phyloP scores from a whole-genome alignment of 2,329 filamentous ascomycete genomes.

The Hypoxylon sp. region DNA sequence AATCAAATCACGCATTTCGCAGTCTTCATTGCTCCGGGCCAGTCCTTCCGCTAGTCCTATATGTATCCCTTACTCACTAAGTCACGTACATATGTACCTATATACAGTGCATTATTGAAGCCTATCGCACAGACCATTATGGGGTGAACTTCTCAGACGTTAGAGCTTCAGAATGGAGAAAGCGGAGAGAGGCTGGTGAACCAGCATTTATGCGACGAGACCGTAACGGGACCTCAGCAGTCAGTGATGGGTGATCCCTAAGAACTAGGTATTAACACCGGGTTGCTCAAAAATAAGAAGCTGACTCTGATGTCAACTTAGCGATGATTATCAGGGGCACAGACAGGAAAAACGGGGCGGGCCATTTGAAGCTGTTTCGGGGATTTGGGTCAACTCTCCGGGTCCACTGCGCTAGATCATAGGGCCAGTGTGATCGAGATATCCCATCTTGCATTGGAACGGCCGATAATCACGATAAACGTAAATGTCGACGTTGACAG shows the following conservation, averaged over 20 bases:
- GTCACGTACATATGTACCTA: conserved; percentile 4
- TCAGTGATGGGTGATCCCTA: conserved; percentile 3
- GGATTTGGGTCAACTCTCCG: conserved; percentile 28
- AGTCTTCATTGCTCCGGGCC: conserved; percentile 5
- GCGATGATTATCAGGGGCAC: conserved; percentile 23
- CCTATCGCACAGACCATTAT: conserved; percentile 28
- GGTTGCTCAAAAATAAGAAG: not conserved
- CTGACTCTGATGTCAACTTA: conserved; percentile 21
- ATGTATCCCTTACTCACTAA: not conserved
- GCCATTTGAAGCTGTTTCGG: conserved; percentile 21
- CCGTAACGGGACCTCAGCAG: not conserved
- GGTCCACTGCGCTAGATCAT: conserved; percentile 13
- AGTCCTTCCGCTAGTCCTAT: not conserved
- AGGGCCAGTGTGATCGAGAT: conserved; percentile 26
- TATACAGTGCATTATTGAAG: not conserved
- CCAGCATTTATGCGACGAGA: conserved; percentile 18
- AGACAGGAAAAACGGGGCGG: conserved; percentile 21
- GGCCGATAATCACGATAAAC: conserved; percentile 1
- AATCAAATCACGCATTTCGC: conserved; percentile 1
- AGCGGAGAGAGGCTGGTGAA: not conserved
- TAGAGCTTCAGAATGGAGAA: conserved; percentile 19
- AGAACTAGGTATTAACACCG: not conserved
- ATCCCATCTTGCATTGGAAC: conserved; percentile 12
- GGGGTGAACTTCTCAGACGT: conserved; percentile 31
- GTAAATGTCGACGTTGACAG: not conserved